phyloP scores from a whole-genome alignment of 352 stramenopile genomes.

The Sclerospora graminicola region DNA sequence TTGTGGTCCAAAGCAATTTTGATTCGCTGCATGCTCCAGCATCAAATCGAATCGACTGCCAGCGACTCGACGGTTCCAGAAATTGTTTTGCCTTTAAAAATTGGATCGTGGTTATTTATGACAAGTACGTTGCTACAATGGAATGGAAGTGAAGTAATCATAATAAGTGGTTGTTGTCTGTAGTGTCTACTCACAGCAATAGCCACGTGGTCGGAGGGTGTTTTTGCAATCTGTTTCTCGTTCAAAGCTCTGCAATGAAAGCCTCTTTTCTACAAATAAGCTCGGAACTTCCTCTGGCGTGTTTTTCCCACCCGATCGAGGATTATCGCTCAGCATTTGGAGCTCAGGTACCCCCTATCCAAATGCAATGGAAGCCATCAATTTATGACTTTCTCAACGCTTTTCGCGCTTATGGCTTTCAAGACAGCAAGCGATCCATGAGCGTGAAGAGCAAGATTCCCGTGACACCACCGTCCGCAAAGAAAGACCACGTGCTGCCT shows the following conservation, averaged over 20 bases:
- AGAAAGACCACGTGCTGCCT: slow-evolving; percentile 16
- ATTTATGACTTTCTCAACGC: slow-evolving; percentile 71
- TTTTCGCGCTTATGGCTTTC: slow-evolving; percentile 71
- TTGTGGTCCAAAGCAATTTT: slow-evolving; percentile 72
- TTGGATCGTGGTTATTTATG: slow-evolving; percentile 68
- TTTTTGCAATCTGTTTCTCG: slow-evolving; percentile 62
- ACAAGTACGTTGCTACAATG: slow-evolving; percentile 37
- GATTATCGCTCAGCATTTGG: slow-evolving; percentile 34
- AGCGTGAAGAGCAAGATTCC: slow-evolving; percentile 69
- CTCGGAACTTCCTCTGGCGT: slow-evolving; percentile 36
- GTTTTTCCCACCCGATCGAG: slow-evolving; percentile 41
- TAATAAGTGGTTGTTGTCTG: slow-evolving; percentile 4
- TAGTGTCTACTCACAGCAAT: slow-evolving; percentile 68
- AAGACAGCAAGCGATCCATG: slow-evolving; percentile 79
- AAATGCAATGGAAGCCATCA: slow-evolving; percentile 60
- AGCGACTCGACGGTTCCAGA: slow-evolving; percentile 5
- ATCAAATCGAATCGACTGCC: slow-evolving; percentile 7
- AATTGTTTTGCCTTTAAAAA: slow-evolving; percentile 36
- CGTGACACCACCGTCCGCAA: slow-evolving; percentile 20
- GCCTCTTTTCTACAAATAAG: slow-evolving; percentile 15
- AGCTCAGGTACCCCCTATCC: slow-evolving; percentile 16
- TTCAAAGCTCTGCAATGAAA: slow-evolving; percentile 17
- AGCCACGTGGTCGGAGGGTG: slow-evolving; percentile 57
- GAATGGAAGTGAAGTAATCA: background rate
- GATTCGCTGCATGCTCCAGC: slow-evolving; percentile 36